Evolutionary conservation across 2,329 filamentous ascomycete species (phyloP).

Genomic region (Clonostachys chloroleuca): DNA sequence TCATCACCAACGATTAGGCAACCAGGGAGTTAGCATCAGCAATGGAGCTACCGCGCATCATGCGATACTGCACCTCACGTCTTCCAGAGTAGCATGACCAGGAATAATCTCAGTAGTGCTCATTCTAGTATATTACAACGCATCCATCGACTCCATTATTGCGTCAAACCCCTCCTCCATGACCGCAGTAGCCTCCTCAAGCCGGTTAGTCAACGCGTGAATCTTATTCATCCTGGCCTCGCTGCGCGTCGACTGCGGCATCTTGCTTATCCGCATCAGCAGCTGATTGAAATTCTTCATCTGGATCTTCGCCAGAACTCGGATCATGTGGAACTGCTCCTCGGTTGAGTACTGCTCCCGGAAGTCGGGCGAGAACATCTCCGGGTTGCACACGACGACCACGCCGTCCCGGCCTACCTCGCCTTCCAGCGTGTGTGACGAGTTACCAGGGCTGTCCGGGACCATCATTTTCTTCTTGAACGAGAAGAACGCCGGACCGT

Average conservation of each 20-base stretch:
- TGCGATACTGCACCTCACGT: no score
- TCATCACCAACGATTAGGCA: no score
- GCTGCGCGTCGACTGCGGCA: neutral
- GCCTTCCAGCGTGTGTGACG: slow-evolving; percentile 1
- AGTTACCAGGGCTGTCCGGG: neutral
- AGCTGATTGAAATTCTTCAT: slow-evolving; percentile 14
- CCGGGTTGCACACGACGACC: slow-evolving; percentile 10
- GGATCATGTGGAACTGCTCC: slow-evolving; percentile 21
- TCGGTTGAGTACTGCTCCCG: slow-evolving; percentile 15
- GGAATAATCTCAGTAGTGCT: no score
- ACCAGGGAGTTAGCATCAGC: no score
- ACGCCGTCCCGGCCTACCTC: slow-evolving; percentile 3
- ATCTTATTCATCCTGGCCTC: neutral
- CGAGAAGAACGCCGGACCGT: neutral
- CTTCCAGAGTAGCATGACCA: no score
- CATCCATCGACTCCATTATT: neutral
- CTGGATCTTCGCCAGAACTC: slow-evolving; percentile 15
- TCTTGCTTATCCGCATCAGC: slow-evolving; percentile 5
- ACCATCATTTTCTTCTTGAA: neutral
- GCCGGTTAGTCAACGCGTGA: neutral
- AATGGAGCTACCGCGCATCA: no score
- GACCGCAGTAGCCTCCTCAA: neutral
- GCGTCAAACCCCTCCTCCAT: neutral
- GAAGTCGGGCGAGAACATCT: slow-evolving; percentile 16
- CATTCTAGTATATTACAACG: no score